Evolutionary conservation across 2,329 filamentous ascomycete genomes (phyloP).

Genomic region (Alternaria sp.): DNA sequence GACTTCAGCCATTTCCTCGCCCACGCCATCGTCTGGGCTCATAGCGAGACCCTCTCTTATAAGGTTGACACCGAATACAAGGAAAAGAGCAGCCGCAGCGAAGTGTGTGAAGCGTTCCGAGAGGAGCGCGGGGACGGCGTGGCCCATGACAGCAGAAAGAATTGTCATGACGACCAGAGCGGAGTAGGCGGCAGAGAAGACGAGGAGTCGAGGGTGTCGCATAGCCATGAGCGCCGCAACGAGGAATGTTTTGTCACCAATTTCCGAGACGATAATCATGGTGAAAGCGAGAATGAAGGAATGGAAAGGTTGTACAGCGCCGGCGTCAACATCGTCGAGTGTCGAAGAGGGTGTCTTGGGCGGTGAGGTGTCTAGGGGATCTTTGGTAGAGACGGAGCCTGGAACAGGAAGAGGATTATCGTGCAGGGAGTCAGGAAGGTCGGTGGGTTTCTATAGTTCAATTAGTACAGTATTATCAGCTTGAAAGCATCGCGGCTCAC

Average conservation of each 20-base stretch:
- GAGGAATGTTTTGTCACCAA: conserved; percentile 98
- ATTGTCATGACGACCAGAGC: conserved; percentile 94
- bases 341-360: conserved; percentile 33
- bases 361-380: conserved; percentile 54
- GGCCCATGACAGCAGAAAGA: conserved; percentile 88
- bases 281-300: conserved; percentile 91
- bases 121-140: conserved; percentile 87
- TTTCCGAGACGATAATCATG: conserved; percentile 96
- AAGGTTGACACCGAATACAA: conserved; percentile 86
- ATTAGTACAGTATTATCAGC: conserved; percentile 14
- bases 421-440: conserved; percentile 79
- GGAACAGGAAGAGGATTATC: conserved; percentile 75
- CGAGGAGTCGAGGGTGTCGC: conserved; percentile 91
- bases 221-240: conserved; percentile 98
- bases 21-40: conserved; percentile 86
- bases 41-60: conserved; percentile 87
- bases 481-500: conserved; percentile 21
- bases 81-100: conserved; percentile 82
- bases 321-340: conserved; percentile 55
- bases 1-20: conserved; percentile 98
- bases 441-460: conserved; percentile 70
- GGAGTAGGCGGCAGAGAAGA: conserved; percentile 93
- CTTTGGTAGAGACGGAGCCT: conserved; percentile 66
- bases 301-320: conserved; percentile 79
- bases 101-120: conserved; percentile 91